Evolutionary conservation across 169 alveolate species (phyloP), one percentile per base, ranked within the genome.

Genomic region (Plasmodium chabaudi): DNA sequence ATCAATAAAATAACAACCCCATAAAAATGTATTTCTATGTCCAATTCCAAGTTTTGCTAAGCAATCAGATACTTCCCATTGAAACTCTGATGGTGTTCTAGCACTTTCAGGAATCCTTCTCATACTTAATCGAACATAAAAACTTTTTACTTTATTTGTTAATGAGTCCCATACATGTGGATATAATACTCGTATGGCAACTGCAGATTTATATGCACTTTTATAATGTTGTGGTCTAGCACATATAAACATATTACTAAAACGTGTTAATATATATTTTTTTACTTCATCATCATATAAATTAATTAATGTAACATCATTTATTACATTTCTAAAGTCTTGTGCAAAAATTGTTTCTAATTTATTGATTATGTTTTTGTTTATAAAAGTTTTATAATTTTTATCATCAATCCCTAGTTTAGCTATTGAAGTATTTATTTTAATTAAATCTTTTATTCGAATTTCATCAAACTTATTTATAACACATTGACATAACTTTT

Each of bases 1-100:
- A 60, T 95, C 97, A 12, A 95, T 93, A 94, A 92, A 95, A 71
- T 88, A 95, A 73, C 97, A 94, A 5, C 97, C 97, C 97, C 97
- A 95, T 17, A 91, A 88, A 82, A 65, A 79, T 0, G 97, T 87
- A 56, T 95, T 95, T 73, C 97, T 91, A 71, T 95, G 97, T 47
- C 92, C 67, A 1, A 94, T 49, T 0, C 96, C 96, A 57, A 95
- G 56, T 61, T 77, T 91, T 9, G 95, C 96, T 61, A 95, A 71
- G 27, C 90, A 65, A 60, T 92, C 67, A 12, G 97, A 95, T 17
- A 95, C 97, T 65, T 94, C 97, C 97, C 97, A 95, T 63, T 95
- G 97, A 39, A 95, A 89, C 4, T 65, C 86, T 10, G 97, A 95
- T 5, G 97, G 97, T 21, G 71, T 88, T 61, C 94, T 92, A 47